These are phyloP conservation scores for Phaeosphaeriaceae sp. DNA, from an alignment of 2,329 filamentous ascomycete genomes.

Conservation along the genomic window DNA sequence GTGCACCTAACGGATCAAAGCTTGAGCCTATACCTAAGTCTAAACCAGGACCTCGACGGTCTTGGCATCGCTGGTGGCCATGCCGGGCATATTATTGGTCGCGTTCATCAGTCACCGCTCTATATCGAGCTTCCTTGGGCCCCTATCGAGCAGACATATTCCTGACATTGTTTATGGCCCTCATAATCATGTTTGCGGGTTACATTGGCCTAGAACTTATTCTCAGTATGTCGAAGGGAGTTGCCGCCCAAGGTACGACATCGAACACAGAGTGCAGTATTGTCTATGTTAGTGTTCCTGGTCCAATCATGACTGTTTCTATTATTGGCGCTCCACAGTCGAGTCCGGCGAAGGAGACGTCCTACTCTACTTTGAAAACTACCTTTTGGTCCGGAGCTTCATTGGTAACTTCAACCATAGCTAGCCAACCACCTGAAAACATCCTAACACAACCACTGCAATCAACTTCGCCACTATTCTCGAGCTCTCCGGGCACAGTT, in stretches of 20 bases:
- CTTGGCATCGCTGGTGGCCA: conserved; percentile 28
- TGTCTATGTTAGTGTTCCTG: conserved; percentile 43
- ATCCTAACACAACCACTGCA: too few relatives aligned
- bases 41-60: neutral
- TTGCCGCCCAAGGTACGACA: conserved; percentile 30
- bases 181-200: conserved; percentile 13
- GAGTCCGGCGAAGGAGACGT: conserved; percentile 36
- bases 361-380: too few relatives aligned
- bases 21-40: neutral
- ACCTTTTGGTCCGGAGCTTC: too few relatives aligned
- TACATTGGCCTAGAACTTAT: conserved; percentile 31
- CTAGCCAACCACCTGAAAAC: too few relatives aligned
- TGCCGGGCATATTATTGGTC: conserved; percentile 23
- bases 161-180: conserved; percentile 14
- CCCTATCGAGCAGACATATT: conserved; percentile 22
- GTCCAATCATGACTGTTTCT: conserved; percentile 42
- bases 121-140: conserved; percentile 14
- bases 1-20: neutral
- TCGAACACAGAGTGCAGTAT: conserved; percentile 36
- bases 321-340: conserved; percentile 32
- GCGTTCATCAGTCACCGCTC: conserved; percentile 11
- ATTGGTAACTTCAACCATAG: too few relatives aligned
- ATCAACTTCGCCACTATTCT: too few relatives aligned
- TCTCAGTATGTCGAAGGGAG: conserved; percentile 24
- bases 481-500: too few relatives aligned